These are phyloP conservation scores for Colletotrichum phormii DNA, from an alignment of 2,329 filamentous ascomycete genomes.

Conservation along the genomic window DNA sequence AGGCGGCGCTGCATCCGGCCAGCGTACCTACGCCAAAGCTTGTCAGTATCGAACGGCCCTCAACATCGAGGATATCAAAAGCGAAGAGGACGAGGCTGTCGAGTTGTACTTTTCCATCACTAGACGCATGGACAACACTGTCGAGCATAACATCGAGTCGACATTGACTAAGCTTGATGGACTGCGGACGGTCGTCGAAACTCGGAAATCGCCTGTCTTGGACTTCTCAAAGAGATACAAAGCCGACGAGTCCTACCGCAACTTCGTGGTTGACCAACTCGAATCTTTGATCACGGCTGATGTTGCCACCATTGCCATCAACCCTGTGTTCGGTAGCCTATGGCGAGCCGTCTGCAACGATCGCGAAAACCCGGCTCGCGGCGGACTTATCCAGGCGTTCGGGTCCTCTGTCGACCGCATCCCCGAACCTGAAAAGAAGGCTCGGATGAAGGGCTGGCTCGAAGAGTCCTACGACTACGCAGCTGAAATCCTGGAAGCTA, in stretches of 20 bases:
- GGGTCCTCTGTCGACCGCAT: constrained; percentile 52
- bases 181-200: constrained; percentile 41
- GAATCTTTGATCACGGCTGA: constrained; percentile 56
- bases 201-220: constrained; percentile 40
- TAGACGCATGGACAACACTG: neutral
- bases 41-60: neutral
- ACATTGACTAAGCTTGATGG: constrained; percentile 37
- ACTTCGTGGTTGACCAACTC: constrained; percentile 52
- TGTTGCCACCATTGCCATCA: constrained; percentile 56
- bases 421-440: constrained; percentile 45
- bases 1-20: constrained; percentile 14
- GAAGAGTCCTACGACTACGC: constrained; percentile 63
- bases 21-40: neutral
- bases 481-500: constrained; percentile 53
- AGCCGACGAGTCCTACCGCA: constrained; percentile 50
- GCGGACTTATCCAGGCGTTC: constrained; percentile 56
- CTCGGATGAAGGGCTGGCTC: constrained; percentile 58
- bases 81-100: constrained; percentile 11
- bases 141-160: constrained; percentile 34
- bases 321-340: constrained; percentile 61
- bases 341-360: constrained; percentile 63
- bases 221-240: constrained; percentile 56
- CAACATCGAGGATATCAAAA: neutral
- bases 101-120: constrained; percentile 14
- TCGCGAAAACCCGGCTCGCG: constrained; percentile 52